These are phyloP conservation scores for Pythium rhizo-oryzae DNA, from an alignment of 352 stramenopile species.

Conservation along the genomic window DNA sequence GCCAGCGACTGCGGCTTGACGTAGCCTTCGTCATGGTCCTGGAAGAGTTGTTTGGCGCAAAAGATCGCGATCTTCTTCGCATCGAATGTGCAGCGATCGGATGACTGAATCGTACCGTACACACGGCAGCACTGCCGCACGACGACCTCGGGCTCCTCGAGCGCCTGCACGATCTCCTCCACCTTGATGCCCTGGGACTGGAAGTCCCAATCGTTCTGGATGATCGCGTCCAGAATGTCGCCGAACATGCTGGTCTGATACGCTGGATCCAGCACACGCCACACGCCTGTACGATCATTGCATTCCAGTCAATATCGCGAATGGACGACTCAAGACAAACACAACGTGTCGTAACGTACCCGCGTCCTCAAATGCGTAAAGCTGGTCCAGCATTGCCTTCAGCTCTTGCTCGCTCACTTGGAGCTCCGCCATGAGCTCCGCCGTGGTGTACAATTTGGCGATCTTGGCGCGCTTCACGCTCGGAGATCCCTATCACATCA, in stretches of 20 bases:
- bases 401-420: constrained; percentile 74
- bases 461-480: constrained; percentile 51
- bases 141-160: constrained; percentile 49
- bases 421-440: constrained; percentile 58
- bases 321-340: neutral
- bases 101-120: constrained; percentile 45
- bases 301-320: neutral
- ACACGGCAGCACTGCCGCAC: constrained; percentile 75
- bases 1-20: constrained; percentile 33
- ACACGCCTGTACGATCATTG: constrained; percentile 32
- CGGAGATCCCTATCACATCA: constrained; percentile 7
- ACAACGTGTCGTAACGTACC: constrained; percentile 19
- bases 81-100: constrained; percentile 49
- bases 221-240: constrained; percentile 71
- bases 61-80: constrained; percentile 71
- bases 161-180: constrained; percentile 35
- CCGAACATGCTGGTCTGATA: constrained; percentile 70
- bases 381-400: constrained; percentile 51
- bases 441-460: constrained; percentile 59
- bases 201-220: constrained; percentile 75
- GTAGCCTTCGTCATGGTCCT: constrained; percentile 53
- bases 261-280: constrained; percentile 55
- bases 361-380: constrained; percentile 75
- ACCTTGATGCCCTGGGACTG: constrained; percentile 45
- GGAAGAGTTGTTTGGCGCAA: constrained; percentile 70